phyloP scores from a whole-genome alignment of 225 moss, liverwort and hornwort species.

The Ulota crispa region DNA sequence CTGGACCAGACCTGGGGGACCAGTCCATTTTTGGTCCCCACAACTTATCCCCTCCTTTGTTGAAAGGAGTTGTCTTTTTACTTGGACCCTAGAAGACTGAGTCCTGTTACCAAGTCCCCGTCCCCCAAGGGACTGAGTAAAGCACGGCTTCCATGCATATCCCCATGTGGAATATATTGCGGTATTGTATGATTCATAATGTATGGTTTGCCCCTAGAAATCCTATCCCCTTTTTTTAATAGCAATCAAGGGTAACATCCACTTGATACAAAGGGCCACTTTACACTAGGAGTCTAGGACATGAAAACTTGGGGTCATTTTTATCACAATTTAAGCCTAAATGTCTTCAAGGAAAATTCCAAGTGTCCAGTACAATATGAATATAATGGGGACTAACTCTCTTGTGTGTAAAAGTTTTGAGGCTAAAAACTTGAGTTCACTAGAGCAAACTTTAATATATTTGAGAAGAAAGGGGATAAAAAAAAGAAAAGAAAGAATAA shows the following conservation, averaged over 20 bases:
- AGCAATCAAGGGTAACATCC: accelerated
- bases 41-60: slow-evolving; percentile 14
- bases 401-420: too few species aligned
- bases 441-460: too few species aligned
- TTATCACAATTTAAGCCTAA: too few species aligned
- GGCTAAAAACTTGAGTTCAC: too few species aligned
- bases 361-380: too few species aligned
- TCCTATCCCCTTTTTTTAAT: background rate
- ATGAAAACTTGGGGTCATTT: too few species aligned
- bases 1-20: slow-evolving; percentile 35
- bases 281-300: too few species aligned
- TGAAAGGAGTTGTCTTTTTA: slow-evolving; percentile 7
- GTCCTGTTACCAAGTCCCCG: background rate
- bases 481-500: too few species aligned
- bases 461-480: too few species aligned
- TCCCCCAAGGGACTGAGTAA: background rate
- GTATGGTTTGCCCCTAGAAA: background rate
- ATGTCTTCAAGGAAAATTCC: too few species aligned
- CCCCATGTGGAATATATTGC: background rate
- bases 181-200: background rate
- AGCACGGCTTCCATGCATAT: background rate
- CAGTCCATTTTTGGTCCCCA: slow-evolving; percentile 7
- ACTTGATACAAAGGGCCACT: background rate
- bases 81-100: background rate
- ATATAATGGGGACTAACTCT: too few species aligned